These are phyloP conservation scores for Phytopythium sindhum DNA, from an alignment of 352 stramenopile species.

Conservation along the genomic window DNA sequence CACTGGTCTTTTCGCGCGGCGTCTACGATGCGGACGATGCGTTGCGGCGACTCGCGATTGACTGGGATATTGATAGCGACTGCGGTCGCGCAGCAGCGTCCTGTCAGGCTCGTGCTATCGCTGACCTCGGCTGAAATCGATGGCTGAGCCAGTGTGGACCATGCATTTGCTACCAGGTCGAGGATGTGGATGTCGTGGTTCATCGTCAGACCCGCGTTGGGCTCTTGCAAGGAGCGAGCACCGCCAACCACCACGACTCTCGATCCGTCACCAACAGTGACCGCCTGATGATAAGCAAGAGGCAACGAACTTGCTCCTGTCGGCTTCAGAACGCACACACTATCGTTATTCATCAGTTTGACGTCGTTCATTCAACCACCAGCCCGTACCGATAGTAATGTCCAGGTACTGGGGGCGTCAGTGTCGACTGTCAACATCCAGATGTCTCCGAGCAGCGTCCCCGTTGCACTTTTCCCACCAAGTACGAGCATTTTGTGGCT, in stretches of 20 bases:
- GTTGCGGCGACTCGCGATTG: slow-evolving; percentile 14
- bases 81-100: slow-evolving; percentile 29
- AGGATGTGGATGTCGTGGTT: slow-evolving; percentile 40
- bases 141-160: slow-evolving; percentile 21
- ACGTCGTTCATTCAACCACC: no score
- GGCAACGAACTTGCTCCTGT: slow-evolving; percentile 48
- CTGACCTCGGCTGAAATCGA: slow-evolving; percentile 6
- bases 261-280: slow-evolving; percentile 26
- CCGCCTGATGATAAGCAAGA: slow-evolving; percentile 43
- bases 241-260: slow-evolving; percentile 54
- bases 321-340: slow-evolving; percentile 16
- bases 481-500: slow-evolving; percentile 42
- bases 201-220: slow-evolving; percentile 14
- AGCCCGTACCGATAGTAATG: slow-evolving; percentile 28
- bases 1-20: slow-evolving; percentile 16
- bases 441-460: slow-evolving; percentile 34
- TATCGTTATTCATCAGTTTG: background rate
- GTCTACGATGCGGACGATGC: slow-evolving; percentile 16
- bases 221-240: slow-evolving; percentile 13
- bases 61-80: slow-evolving; percentile 31
- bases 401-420: slow-evolving; percentile 22
- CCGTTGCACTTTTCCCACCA: slow-evolving; percentile 34
- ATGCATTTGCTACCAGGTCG: slow-evolving; percentile 45
- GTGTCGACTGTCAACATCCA: slow-evolving; percentile 35
- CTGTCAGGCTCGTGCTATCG: slow-evolving; percentile 13